phyloP scores from a whole-genome alignment of 2,329 filamentous ascomycete genomes.

The Colletotrichum musae region DNA sequence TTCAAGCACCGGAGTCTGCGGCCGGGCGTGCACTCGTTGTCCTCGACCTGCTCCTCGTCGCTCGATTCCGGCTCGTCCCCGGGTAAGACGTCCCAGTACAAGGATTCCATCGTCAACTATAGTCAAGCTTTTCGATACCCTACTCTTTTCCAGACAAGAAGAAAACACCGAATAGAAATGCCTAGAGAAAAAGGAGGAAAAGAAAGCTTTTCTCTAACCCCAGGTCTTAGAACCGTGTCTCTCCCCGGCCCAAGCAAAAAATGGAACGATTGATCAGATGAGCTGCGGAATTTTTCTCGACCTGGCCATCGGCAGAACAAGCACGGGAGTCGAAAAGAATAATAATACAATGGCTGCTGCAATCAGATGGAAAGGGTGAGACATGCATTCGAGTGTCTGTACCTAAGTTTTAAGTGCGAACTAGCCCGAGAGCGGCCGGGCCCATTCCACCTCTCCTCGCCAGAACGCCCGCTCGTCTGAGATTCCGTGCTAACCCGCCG shows the following conservation, averaged over 20 bases:
- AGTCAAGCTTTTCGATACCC: background rate
- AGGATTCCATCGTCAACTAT: slow-evolving; percentile 18
- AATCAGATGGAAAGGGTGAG: background rate
- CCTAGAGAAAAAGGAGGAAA: too few species aligned
- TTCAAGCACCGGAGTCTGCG: background rate
- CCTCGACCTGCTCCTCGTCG: background rate
- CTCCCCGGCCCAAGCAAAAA: too few species aligned
- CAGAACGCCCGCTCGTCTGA: background rate
- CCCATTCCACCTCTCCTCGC: background rate
- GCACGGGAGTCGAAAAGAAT: too few species aligned
- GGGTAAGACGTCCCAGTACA: slow-evolving; percentile 12
- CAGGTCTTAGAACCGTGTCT: too few species aligned
- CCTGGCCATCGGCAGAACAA: too few species aligned
- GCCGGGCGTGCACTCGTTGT: background rate
- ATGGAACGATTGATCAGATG: background rate
- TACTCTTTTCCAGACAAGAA: background rate
- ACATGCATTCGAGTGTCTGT: slow-evolving; percentile 1
- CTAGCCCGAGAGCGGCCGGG: too few species aligned
- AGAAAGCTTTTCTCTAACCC: too few species aligned
- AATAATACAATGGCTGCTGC: background rate
- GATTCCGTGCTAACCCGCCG: background rate
- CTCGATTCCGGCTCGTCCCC: background rate
- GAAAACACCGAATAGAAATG: background rate
- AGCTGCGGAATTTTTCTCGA: background rate
- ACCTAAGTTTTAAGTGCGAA: background rate